Percentiles rank a stretch among this genome's conserved stretches.
These are phyloP conservation scores for Claviceps humidiphila DNA, from an alignment of 2,329 filamentous ascomycete species.

Conservation along the genomic window DNA sequence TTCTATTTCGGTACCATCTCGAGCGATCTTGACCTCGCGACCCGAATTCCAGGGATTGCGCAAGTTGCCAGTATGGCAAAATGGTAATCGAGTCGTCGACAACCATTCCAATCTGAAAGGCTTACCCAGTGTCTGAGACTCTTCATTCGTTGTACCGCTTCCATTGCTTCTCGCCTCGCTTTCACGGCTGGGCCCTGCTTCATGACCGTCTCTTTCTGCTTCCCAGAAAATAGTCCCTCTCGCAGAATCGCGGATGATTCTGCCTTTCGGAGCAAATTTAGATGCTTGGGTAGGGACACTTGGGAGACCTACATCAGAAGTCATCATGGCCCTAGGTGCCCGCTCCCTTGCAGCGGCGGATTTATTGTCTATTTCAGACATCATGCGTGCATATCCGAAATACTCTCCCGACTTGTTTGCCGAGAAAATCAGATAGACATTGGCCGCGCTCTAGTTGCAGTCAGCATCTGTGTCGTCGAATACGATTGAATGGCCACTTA, in stretches of 20 bases:
- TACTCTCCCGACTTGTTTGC: conserved; percentile 97
- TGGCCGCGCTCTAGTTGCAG: conserved; percentile 51
- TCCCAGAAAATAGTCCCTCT: no score
- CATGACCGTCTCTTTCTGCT: no score
- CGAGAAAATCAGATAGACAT: conserved; percentile 86
- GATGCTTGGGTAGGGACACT: no score
- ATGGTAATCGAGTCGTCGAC: conserved; percentile 69
- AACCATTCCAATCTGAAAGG: conserved; percentile 88
- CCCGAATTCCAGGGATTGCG: conserved; percentile 94
- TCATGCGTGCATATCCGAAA: conserved; percentile 88
- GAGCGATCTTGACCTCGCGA: conserved; percentile 86
- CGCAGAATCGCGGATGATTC: no score
- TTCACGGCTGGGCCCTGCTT: no score
- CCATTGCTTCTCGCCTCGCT: conserved; percentile 24
- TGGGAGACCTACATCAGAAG: conserved; percentile 28
- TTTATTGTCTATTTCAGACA: conserved; percentile 69
- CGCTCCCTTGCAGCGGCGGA: conserved; percentile 56
- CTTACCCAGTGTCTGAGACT: conserved; percentile 66
- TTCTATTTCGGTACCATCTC: conserved; percentile 88
- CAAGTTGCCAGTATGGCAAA: conserved; percentile 75
- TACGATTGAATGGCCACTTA: conserved; percentile 24
- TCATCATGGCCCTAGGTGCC: conserved; percentile 47
- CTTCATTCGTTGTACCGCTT: conserved; percentile 29
- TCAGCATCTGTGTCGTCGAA: not conserved
- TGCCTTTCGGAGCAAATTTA: no score